phyloP scores from a whole-genome alignment of 2,329 filamentous ascomycete genomes.

The Pezicula carpinea region DNA sequence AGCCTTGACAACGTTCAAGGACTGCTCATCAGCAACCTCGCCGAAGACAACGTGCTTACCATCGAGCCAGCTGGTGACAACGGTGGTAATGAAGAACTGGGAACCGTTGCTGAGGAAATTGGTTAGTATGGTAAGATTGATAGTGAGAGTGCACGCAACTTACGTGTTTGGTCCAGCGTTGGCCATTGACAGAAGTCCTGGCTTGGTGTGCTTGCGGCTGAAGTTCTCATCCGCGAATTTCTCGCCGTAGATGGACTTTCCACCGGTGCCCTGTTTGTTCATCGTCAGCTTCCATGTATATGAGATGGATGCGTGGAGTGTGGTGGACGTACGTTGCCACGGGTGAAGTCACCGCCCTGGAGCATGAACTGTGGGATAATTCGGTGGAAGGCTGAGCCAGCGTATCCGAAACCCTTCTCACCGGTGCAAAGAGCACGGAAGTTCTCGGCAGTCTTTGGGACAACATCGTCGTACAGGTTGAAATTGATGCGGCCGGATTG shows the following conservation, averaged over 20 bases:
- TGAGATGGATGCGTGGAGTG: constrained; percentile 10
- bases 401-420: constrained; percentile 79
- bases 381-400: constrained; percentile 82
- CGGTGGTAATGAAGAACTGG: constrained; percentile 97
- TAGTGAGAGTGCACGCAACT: constrained; percentile 25
- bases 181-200: constrained; percentile 88
- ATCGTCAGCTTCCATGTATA: constrained; percentile 53
- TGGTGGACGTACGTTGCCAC: constrained; percentile 66
- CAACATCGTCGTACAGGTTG: constrained; percentile 77
- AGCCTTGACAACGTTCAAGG: constrained; percentile 51
- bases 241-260: constrained; percentile 92
- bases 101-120: constrained; percentile 79
- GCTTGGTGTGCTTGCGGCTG: constrained; percentile 63
- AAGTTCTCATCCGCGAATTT: constrained; percentile 97
- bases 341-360: constrained; percentile 94
- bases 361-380: constrained; percentile 94
- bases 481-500: constrained; percentile 82
- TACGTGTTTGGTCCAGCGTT: constrained; percentile 93
- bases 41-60: constrained; percentile 85
- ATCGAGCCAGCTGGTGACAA: constrained; percentile 81
- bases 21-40: constrained; percentile 51
- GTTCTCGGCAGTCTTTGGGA: constrained; percentile 85
- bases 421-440: constrained; percentile 80
- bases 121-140: constrained; percentile 36
- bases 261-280: constrained; percentile 60